Percentiles rank a stretch among this genome's conserved stretches.
Conservation (phyloP, 2,329 filamentous ascomycete species). For the Pseudogymnoascus sp. region DNA sequence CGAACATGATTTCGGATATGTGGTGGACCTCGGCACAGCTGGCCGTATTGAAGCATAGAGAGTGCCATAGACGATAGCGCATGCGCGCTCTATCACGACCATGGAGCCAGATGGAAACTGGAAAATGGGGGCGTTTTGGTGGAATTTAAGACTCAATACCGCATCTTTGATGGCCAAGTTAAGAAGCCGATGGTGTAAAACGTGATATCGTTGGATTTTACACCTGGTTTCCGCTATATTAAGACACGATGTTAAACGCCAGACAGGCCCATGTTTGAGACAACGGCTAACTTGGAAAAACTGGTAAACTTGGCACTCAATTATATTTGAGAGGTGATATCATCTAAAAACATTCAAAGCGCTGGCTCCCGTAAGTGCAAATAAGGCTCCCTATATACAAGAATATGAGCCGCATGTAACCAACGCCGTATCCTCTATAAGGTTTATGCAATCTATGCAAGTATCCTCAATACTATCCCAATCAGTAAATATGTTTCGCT, state of each 20-base stretch:
- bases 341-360: not conserved
- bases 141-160: constrained; percentile 10
- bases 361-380: not conserved
- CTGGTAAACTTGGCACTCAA: not conserved
- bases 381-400: not conserved
- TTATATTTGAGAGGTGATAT: not conserved
- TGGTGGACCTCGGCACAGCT: not conserved
- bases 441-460: not conserved
- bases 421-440: not conserved
- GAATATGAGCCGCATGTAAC: not conserved
- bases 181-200: not conserved
- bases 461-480: not conserved
- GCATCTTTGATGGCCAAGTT: not conserved
- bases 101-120: not conserved
- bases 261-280: not conserved
- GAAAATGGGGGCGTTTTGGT: constrained; percentile 10
- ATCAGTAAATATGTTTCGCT: not conserved
- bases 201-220: not conserved
- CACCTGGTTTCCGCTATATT: not conserved
- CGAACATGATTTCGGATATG: constrained; percentile 24
- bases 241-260: not conserved
- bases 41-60: constrained; percentile 5
- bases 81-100: not conserved
- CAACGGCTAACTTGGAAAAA: not conserved
- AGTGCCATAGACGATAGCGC: constrained; percentile 1